These are phyloP conservation scores for Leccinellum rugosiceps DNA, from an alignment of 768 basidiomycete species.

Conservation along the genomic window DNA sequence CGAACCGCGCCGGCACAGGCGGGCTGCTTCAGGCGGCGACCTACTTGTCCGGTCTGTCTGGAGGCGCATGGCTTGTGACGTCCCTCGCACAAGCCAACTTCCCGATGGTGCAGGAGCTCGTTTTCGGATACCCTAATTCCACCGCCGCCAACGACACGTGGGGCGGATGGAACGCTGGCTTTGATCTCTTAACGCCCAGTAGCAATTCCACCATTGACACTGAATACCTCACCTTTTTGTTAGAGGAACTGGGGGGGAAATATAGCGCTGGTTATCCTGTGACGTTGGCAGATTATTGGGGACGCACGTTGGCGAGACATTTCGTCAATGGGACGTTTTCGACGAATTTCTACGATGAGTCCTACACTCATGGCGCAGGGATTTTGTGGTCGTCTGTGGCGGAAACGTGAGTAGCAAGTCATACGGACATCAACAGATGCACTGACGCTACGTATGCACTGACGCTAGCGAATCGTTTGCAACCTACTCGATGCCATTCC, in stretches of 20 bases:
- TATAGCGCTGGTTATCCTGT: constrained; percentile 28
- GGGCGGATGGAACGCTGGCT: constrained; percentile 34
- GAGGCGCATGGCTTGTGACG: constrained; percentile 38
- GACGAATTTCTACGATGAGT: constrained; percentile 29
- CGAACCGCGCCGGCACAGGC: constrained; percentile 40
- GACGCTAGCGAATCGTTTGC: constrained; percentile 30
- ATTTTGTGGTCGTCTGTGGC: constrained; percentile 33
- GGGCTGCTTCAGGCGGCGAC: constrained; percentile 52
- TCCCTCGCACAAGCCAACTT: constrained; percentile 42
- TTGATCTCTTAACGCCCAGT: constrained; percentile 20
- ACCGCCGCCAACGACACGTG: constrained; percentile 21
- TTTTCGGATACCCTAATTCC: constrained; percentile 29
- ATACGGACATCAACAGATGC: background rate
- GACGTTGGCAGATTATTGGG: constrained; percentile 31
- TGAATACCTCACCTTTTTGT: constrained; percentile 17
- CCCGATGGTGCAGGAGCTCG: constrained; percentile 37
- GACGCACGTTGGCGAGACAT: constrained; percentile 32
- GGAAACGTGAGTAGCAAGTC: constrained; percentile 29
- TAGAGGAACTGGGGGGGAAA: constrained; percentile 30
- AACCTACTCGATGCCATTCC: constrained; percentile 37
- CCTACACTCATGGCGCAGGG: constrained; percentile 33
- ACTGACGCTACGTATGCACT: background rate
- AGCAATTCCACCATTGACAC: constrained; percentile 12
- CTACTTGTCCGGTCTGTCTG: constrained; percentile 52
- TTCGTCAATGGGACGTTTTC: constrained; percentile 37